Evolutionary conservation across 2,329 filamentous ascomycete genomes (phyloP).

Genomic region (Penicillium sp.): DNA sequence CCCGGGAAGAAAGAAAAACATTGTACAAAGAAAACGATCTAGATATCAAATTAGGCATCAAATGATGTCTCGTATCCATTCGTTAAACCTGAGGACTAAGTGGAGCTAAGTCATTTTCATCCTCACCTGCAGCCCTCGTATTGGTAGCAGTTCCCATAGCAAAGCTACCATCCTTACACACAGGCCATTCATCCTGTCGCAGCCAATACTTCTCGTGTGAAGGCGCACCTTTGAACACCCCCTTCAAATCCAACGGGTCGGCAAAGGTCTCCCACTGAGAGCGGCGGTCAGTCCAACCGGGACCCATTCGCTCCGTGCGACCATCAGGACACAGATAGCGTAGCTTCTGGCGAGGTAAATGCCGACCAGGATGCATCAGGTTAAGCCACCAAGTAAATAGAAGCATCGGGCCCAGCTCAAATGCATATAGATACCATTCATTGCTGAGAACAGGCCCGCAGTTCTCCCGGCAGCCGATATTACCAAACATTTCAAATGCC

Average conservation of each 20-base stretch:
- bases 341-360: constrained; percentile 29
- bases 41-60: neutral
- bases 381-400: constrained; percentile 39
- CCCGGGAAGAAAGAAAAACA: neutral
- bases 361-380: constrained; percentile 38
- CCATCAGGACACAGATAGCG: constrained; percentile 33
- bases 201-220: constrained; percentile 35
- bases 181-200: constrained; percentile 27
- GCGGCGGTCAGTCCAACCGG: constrained; percentile 35
- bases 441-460: constrained; percentile 32
- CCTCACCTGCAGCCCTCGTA: neutral
- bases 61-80: neutral
- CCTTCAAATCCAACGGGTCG: constrained; percentile 31
- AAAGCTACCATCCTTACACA: constrained; percentile 31
- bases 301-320: constrained; percentile 33
- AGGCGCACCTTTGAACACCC: constrained; percentile 24
- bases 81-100: neutral
- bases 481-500: constrained; percentile 28
- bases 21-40: neutral
- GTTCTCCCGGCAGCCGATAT: constrained; percentile 21
- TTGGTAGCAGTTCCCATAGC: constrained; percentile 27
- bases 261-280: constrained; percentile 30
- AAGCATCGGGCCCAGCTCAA: constrained; percentile 40
- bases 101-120: neutral
- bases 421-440: constrained; percentile 41